These are phyloP conservation scores for Phytophthora hybrid DNA, from an alignment of 352 stramenopile genomes.

Conservation along the genomic window DNA sequence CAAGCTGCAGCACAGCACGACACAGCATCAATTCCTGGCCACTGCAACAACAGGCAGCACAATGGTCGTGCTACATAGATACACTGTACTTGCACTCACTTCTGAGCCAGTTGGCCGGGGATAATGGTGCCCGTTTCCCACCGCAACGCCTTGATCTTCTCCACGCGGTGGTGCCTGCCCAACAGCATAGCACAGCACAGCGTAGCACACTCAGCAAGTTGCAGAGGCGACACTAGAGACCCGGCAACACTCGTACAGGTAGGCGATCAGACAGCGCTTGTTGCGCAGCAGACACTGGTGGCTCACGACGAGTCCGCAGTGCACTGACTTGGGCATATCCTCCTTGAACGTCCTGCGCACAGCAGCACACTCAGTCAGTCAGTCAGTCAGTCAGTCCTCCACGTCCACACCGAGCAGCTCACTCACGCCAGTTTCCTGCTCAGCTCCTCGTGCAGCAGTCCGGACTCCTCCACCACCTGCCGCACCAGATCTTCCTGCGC, in stretches of 20 bases:
- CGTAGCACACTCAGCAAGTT: neutral
- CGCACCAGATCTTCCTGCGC: conserved; percentile 82
- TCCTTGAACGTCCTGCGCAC: conserved; percentile 64
- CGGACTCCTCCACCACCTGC: conserved; percentile 82
- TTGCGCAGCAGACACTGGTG: conserved; percentile 92
- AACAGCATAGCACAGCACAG: conserved; percentile 1
- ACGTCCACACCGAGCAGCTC: too few relatives aligned
- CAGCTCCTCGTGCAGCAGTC: conserved; percentile 75
- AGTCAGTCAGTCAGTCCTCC: neutral
- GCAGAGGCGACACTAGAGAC: neutral
- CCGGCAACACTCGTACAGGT: conserved; percentile 60
- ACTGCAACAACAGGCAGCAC: neutral
- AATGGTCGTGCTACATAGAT: neutral
- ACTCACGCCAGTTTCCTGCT: conserved; percentile 72
- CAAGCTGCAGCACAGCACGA: conserved; percentile 54
- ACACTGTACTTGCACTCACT: conserved; percentile 43
- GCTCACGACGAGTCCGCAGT: conserved; percentile 87
- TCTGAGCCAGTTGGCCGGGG: conserved; percentile 70
- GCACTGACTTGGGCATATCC: conserved; percentile 59
- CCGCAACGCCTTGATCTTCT: conserved; percentile 91
- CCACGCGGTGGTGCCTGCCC: conserved; percentile 67
- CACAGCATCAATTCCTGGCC: neutral
- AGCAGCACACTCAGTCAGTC: neutral
- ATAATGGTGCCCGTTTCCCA: conserved; percentile 93
- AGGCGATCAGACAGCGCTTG: conserved; percentile 90